phyloP scores from a whole-genome alignment of 371 early-diverging fungal species.

The Mortierella sp. region DNA sequence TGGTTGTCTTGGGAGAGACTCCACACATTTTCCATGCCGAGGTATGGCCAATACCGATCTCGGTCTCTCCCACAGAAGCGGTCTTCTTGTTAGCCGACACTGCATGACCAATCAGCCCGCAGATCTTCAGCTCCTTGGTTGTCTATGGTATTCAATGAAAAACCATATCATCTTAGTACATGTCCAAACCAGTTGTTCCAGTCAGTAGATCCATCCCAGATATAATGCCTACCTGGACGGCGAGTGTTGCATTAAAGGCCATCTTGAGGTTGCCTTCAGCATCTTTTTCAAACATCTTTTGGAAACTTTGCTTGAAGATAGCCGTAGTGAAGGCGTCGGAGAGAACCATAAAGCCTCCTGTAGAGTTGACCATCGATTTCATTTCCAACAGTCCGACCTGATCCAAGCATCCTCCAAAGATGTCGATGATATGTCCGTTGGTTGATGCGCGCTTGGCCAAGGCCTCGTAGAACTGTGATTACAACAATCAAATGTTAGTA shows the following conservation, averaged over 20 bases:
- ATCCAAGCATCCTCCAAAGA: conserved; percentile 94
- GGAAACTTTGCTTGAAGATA: conserved; percentile 97
- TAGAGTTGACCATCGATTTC: conserved; percentile 92
- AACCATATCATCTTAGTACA: background rate
- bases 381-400: conserved; percentile 98
- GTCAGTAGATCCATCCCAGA: background rate
- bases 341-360: conserved; percentile 97
- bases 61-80: conserved; percentile 95
- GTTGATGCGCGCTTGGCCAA: conserved; percentile 90
- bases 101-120: conserved; percentile 96
- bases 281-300: conserved; percentile 92
- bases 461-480: conserved; percentile 87
- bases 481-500: background rate
- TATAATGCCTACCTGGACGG: conserved; percentile 76
- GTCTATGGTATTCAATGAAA: conserved; percentile 63
- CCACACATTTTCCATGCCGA: conserved; percentile 96
- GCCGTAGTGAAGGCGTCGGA: conserved; percentile 96
- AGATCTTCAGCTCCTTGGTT: conserved; percentile 93
- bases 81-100: conserved; percentile 91
- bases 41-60: conserved; percentile 97
- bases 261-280: conserved; percentile 87
- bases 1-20: conserved; percentile 87
- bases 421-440: conserved; percentile 88
- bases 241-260: conserved; percentile 99
- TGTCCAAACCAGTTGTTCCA: background rate